These are phyloP conservation scores for Seminavis robusta DNA, from an alignment of 108 stramenopile species.

Conservation along the genomic window DNA sequence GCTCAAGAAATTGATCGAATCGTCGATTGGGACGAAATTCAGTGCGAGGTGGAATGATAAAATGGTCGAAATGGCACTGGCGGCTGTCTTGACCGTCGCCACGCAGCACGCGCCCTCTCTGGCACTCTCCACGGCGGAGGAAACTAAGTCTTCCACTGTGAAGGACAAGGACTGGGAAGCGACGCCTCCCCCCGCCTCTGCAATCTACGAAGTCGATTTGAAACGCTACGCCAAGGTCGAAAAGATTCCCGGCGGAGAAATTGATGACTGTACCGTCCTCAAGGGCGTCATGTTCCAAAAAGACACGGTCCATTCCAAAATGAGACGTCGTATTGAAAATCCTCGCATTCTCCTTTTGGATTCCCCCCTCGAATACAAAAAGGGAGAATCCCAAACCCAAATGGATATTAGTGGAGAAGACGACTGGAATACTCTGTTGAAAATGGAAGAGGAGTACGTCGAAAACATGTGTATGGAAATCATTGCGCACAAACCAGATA, in stretches of 20 bases:
- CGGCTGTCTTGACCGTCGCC: constrained; percentile 91
- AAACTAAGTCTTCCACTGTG: constrained; percentile 6
- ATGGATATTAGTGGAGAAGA: constrained; percentile 98
- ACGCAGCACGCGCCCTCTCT: constrained; percentile 23
- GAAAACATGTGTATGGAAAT: constrained; percentile 99
- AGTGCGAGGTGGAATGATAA: constrained; percentile 93
- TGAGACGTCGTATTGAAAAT: constrained; percentile 97
- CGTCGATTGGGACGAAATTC: constrained; percentile 98
- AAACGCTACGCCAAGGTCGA: constrained; percentile 99
- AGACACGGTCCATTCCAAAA: constrained; percentile 97
- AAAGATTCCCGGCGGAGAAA: constrained; percentile 99
- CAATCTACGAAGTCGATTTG: constrained; percentile 90
- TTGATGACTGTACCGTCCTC: constrained; percentile 90
- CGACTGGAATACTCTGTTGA: constrained; percentile 98
- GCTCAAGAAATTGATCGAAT: constrained; percentile 87
- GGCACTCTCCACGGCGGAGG: neutral
- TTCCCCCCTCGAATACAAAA: constrained; percentile 99
- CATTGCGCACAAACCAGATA: constrained; percentile 96
- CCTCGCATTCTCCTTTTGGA: constrained; percentile 97
- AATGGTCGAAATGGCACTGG: constrained; percentile 96
- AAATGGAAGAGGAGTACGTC: constrained; percentile 99
- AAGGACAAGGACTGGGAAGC: neutral
- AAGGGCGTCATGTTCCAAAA: constrained; percentile 99
- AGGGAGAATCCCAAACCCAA: constrained; percentile 98
- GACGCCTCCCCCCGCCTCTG: constrained; percentile 23